Conservation (phyloP, 2,329 filamentous ascomycete genomes). For the Chrysosporium queenslandicum region DNA sequence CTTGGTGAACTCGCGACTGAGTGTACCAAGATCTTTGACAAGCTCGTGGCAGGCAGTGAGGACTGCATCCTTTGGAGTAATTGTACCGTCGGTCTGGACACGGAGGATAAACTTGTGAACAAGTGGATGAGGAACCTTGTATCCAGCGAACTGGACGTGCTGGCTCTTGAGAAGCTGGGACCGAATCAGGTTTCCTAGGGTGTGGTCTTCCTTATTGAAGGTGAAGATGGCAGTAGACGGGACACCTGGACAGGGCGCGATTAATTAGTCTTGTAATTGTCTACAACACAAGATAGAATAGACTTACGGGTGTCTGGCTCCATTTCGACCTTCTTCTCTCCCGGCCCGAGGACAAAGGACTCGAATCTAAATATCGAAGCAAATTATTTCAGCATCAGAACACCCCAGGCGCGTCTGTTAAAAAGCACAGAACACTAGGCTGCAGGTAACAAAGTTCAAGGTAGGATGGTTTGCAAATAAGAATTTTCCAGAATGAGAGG, state of each 20-base stretch:
- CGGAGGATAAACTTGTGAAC: constrained; percentile 57
- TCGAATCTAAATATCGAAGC: constrained; percentile 58
- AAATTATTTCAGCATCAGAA: constrained; percentile 3
- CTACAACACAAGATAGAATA: background rate
- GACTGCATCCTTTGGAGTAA: constrained; percentile 83
- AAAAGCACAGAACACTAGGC: too few species aligned
- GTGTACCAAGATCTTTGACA: constrained; percentile 65
- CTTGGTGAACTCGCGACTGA: constrained; percentile 82
- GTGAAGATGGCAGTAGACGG: constrained; percentile 93
- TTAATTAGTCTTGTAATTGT: background rate
- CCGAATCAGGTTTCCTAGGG: constrained; percentile 78
- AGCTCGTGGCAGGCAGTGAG: constrained; percentile 71
- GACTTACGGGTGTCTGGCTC: constrained; percentile 75
- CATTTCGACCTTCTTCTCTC: constrained; percentile 88
- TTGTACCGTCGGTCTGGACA: constrained; percentile 79
- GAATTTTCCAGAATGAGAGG: background rate
- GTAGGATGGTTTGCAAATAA: background rate
- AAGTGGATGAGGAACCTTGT: constrained; percentile 53
- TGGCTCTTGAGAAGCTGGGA: constrained; percentile 75
- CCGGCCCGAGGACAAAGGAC: constrained; percentile 75
- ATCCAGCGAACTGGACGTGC: constrained; percentile 81
- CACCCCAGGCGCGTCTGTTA: background rate
- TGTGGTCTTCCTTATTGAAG: constrained; percentile 95
- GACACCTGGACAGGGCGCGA: constrained; percentile 58
- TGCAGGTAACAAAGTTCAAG: background rate